phyloP scores from a whole-genome alignment of 208 protist genomes.

The Acanthamoeba healyi region DNA sequence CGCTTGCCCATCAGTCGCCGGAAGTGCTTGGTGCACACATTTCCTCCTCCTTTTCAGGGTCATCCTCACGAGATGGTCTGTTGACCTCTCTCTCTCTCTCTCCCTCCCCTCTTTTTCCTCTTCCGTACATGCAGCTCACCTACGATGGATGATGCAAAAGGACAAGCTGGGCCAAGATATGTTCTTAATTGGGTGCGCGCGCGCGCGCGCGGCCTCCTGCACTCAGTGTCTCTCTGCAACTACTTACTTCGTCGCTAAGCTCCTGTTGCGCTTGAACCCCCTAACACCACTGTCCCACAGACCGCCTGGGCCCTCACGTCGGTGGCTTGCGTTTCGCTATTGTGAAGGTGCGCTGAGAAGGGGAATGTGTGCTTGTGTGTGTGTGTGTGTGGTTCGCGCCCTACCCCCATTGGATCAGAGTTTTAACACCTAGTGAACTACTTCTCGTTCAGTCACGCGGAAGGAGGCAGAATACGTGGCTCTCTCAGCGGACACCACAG shows the following conservation, averaged over 20 bases:
- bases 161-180: conserved; percentile 95
- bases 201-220: not conserved
- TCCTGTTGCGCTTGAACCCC: too few relatives aligned
- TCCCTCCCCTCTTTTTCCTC: not conserved
- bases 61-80: not conserved
- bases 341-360: conserved; percentile 83
- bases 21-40: conserved; percentile 62
- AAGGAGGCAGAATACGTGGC: conserved; percentile 93
- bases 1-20: conserved; percentile 38
- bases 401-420: too few relatives aligned
- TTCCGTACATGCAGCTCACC: conserved; percentile 81
- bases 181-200: conserved; percentile 93
- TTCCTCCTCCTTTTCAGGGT: not conserved
- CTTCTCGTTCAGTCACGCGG: not conserved
- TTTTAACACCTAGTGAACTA: not conserved
- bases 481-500: conserved; percentile 95
- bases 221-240: not conserved
- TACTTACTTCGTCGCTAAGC: too few relatives aligned
- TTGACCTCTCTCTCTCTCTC: too few relatives aligned
- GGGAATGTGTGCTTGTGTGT: too few relatives aligned
- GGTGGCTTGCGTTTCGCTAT: conserved; percentile 90
- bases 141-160: conserved; percentile 96
- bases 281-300: too few relatives aligned
- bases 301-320: conserved; percentile 92
- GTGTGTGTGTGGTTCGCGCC: too few relatives aligned